A percentile compares a stretch with the other conserved stretches of the same genome.
Evolutionary conservation across 306 rosid genomes (phyloP).

Genomic region (Begonia peltatifolia): DNA sequence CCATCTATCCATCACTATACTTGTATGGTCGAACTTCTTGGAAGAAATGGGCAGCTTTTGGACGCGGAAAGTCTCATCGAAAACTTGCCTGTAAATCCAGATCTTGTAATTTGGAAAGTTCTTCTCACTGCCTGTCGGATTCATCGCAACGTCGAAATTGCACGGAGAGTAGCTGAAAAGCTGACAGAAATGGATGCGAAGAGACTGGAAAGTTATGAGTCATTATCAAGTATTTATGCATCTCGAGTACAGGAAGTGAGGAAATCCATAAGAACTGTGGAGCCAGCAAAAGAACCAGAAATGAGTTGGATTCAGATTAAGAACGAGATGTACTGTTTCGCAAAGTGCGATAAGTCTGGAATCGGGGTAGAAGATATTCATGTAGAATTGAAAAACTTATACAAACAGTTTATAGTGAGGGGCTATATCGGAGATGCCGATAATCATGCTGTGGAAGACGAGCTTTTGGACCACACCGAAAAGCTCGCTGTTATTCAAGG

Average conservation of each 20-base stretch:
- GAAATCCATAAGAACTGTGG: constrained; percentile 9
- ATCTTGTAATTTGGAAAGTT: constrained; percentile 17
- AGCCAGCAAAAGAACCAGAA: constrained; percentile 18
- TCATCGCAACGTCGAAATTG: constrained; percentile 14
- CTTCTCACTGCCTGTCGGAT: constrained; percentile 22
- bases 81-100: constrained; percentile 14
- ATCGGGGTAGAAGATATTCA: constrained; percentile 12
- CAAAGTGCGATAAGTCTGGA: constrained; percentile 7
- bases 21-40: constrained; percentile 24
- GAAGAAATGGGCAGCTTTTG: constrained; percentile 14
- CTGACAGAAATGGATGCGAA: constrained; percentile 10
- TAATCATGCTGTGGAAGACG: constrained; percentile 15
- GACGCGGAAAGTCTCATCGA: constrained; percentile 17
- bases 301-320: constrained; percentile 21
- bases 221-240: constrained; percentile 14
- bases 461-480: constrained; percentile 17
- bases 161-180: constrained; percentile 14
- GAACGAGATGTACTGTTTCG: constrained; percentile 12
- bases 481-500: constrained; percentile 16
- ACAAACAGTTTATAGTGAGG: constrained; percentile 1
- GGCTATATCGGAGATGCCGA: constrained; percentile 14
- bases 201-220: constrained; percentile 13
- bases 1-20: constrained; percentile 21
- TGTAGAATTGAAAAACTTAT: constrained; percentile 4
- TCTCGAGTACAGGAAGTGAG: constrained; percentile 10